These are phyloP conservation scores for Fusarium udum DNA, from an alignment of 2,329 filamentous ascomycete genomes.

Conservation along the genomic window DNA sequence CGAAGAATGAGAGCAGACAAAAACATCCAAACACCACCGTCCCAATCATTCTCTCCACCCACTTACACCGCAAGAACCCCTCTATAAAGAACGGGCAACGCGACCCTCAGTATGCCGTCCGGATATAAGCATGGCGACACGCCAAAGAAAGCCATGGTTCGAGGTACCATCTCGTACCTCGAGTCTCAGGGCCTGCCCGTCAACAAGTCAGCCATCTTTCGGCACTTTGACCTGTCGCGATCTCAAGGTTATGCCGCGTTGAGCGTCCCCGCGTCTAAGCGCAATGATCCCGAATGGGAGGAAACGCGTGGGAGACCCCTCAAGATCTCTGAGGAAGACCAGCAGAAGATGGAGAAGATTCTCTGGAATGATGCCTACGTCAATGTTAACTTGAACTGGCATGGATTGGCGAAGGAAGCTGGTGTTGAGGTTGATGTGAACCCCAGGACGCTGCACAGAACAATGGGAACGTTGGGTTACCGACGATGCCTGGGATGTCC, in stretches of 20 bases:
- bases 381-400: constrained; percentile 48
- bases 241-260: constrained; percentile 52
- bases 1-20: constrained; percentile 42
- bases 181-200: constrained; percentile 51
- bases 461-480: constrained; percentile 51
- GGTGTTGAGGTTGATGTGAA: constrained; percentile 48
- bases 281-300: constrained; percentile 52
- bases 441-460: constrained; percentile 49
- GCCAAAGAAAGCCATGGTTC: constrained; percentile 52
- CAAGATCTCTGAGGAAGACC: constrained; percentile 49
- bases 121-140: constrained; percentile 52
- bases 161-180: constrained; percentile 52
- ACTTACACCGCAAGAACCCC: constrained; percentile 28
- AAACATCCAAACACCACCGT: constrained; percentile 47
- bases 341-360: constrained; percentile 50
- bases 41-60: constrained; percentile 40
- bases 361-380: constrained; percentile 51
- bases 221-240: constrained; percentile 51
- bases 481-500: constrained; percentile 48
- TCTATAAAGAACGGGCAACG: constrained; percentile 9
- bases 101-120: constrained; percentile 40
- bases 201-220: constrained; percentile 53
- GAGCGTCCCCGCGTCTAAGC: constrained; percentile 46
- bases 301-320: constrained; percentile 50
- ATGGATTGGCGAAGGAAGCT: constrained; percentile 47